Base-by-base conservation (phyloP, 2,329 filamentous ascomycete species). In the Fusarium hostae region DNA sequence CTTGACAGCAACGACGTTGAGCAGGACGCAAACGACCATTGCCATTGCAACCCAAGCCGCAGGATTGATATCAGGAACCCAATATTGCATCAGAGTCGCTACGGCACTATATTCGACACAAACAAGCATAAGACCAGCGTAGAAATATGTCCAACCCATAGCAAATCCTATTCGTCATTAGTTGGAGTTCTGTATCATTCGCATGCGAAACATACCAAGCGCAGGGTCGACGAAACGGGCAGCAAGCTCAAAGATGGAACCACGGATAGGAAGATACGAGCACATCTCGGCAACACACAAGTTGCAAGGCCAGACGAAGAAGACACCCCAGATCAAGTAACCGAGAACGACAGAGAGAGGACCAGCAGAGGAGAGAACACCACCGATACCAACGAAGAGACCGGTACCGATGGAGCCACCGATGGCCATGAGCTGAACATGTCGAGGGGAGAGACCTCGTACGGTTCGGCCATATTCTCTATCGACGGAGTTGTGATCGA, bases 241-340 rank as follows among this genome's bases (percentile, higher is more conserved):
- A 60, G 85, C 86, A 54, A 88, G 84, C 68, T 88, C 86, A 43
- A 88, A 87, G 45, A 89, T 86, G 20, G 86, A 85, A 47, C 86
- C 84, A 37, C 86, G 82, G 55, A 89, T 80, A 6, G 87, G 88
- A 28, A 89, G 81, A 66, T 87, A 88, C 10, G 87, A 84, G 58
- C 84, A 85, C 85, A 90, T 88, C 78, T 90, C 88, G 58, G 86
- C 87, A 37, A 89, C 82, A 69, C 80, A 83, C 66, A 85, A 73
- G 78, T 84, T 82, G 51, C 79, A 76, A 16, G 82, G 83, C 83
- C 82, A 85, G 72, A 84, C 79, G 77, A 82, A 84, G 68, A 81
- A 78, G 41, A 82, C 62, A 51, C 82, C 83, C 82, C 82, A 85
- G 75, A 84, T 79, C 52, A 82, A 72, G 73, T 84, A 85, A 18